Base-by-base conservation (phyloP, 345 rosid species). In the Hypericum androsaemum region DNA sequence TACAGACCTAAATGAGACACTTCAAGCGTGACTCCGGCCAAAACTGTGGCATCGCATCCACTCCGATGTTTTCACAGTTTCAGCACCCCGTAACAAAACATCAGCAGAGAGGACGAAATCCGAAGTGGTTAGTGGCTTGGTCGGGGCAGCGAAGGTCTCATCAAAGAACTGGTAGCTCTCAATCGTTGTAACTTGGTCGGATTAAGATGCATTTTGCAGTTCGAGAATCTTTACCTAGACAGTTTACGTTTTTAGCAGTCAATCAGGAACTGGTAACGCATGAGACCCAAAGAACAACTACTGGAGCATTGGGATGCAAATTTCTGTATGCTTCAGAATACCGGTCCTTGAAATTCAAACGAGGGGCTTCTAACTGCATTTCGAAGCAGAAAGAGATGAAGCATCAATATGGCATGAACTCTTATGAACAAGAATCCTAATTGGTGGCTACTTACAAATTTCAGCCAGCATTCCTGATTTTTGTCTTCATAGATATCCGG, bases 401-500 rank as follows among this genome's bases (percentile, higher is more conserved):
- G 7, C 7, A 8, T 36, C 7, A 8, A 36, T 10, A 8, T 6
- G 6, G 38, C 12, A 10, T 7, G 38, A 14, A 35, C n/a, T 36
- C 13, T 17, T 5, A 15, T 59, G 41, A 64, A 22, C 32, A 22
- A 22, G 32, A 1, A 22, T 41, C 10, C 5, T 50, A 11, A 15
- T 7, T 7, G 10, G 54, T 12, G 9, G 12, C 53, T 14, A 53
- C 94, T 82, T 71, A 92, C 96, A 62, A 71, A 76, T 87, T 90
- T 90, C 56, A 92, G 89, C 97, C 99, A 92, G 73, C 99, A 92
- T 59, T 88, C 97, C 66, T 68, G 76, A 60, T 74, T 77, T 70
- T 71, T 92, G 70, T 88, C 97, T 63, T 81, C 71, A 61, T 92
- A 92, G 43, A 80, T 80, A 74, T 92, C 97, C 0, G 99, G 99